These are phyloP conservation scores for Phytophthora kernoviae DNA, from an alignment of 352 stramenopile species.

Conservation along the genomic window DNA sequence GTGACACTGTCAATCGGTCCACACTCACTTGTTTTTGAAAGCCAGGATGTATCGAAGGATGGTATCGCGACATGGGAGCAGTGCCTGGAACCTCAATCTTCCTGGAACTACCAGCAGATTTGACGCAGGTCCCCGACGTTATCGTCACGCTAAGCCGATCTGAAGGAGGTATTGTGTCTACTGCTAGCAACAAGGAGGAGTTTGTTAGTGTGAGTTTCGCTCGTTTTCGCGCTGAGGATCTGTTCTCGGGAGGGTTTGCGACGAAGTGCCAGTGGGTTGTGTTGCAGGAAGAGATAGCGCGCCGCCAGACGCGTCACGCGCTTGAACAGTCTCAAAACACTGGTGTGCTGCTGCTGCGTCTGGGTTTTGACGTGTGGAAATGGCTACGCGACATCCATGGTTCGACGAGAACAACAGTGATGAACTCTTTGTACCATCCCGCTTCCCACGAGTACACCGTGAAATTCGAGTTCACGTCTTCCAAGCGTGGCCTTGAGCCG, in stretches of 20 bases:
- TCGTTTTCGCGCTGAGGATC: constrained; percentile 43
- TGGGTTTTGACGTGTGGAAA: constrained; percentile 74
- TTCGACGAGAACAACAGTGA: constrained; percentile 30
- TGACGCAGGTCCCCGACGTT: constrained; percentile 73
- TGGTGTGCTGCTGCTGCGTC: constrained; percentile 52
- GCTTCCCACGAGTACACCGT: constrained; percentile 50
- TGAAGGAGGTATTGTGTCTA: constrained; percentile 19
- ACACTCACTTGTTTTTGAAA: constrained; percentile 57
- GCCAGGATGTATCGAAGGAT: constrained; percentile 51
- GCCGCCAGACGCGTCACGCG: constrained; percentile 59
- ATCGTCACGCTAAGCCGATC: constrained; percentile 69
- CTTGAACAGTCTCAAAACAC: constrained; percentile 57
- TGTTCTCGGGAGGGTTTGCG: constrained; percentile 51
- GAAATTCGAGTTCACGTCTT: constrained; percentile 87
- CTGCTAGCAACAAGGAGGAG: constrained; percentile 47
- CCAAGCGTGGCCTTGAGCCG: constrained; percentile 70
- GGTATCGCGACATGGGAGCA: constrained; percentile 54
- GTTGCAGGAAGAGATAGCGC: constrained; percentile 61
- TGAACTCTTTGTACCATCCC: constrained; percentile 51
- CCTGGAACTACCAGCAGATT: constrained; percentile 63
- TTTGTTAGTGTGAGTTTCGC: constrained; percentile 65
- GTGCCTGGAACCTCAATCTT: constrained; percentile 45
- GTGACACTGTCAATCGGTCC: constrained; percentile 54
- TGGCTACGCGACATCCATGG: constrained; percentile 63
- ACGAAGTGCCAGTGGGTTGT: constrained; percentile 58